Evolutionary conservation across 2,329 filamentous ascomycete genomes (phyloP).

Genomic region (Exophiala xenobiotica): DNA sequence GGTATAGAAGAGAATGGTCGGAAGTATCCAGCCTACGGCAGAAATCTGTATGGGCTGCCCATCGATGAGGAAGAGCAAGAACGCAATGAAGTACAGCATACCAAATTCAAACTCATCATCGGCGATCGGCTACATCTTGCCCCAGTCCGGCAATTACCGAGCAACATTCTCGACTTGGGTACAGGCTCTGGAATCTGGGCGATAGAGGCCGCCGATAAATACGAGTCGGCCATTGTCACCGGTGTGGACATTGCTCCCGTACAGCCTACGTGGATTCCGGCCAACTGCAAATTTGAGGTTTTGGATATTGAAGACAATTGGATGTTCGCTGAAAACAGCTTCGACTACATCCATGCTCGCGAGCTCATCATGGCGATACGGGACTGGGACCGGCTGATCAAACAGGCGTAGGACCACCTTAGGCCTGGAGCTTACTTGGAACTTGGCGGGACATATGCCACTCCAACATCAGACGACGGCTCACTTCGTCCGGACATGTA

Average conservation of each 20-base stretch:
- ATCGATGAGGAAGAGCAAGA: constrained; percentile 40
- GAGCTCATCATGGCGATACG: constrained; percentile 23
- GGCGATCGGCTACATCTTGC: constrained; percentile 25
- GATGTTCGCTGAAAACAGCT: constrained; percentile 25
- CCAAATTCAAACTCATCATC: constrained; percentile 24
- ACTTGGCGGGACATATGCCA: no score
- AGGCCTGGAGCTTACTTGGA: no score
- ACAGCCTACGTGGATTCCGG: constrained; percentile 27
- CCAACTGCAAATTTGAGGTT: constrained; percentile 36
- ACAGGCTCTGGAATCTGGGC: constrained; percentile 26
- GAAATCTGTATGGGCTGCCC: constrained; percentile 31
- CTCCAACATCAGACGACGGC: no score
- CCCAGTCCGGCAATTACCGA: constrained; percentile 22
- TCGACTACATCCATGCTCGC: constrained; percentile 36
- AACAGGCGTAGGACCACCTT: constrained; percentile 18
- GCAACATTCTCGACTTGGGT: constrained; percentile 25
- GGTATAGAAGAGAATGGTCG: constrained; percentile 20
- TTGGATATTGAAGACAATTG: constrained; percentile 35
- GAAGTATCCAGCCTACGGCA: constrained; percentile 14
- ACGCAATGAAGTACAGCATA: constrained; percentile 38
- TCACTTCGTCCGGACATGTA: neutral
- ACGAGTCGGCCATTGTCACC: constrained; percentile 20
- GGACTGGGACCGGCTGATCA: constrained; percentile 9
- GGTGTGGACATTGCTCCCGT: constrained; percentile 30
- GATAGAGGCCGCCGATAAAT: constrained; percentile 30